Percentiles rank a stretch among this genome's conserved stretches.
Conservation (phyloP, 345 rosid genomes). For the Hevea brasiliensis region DNA sequence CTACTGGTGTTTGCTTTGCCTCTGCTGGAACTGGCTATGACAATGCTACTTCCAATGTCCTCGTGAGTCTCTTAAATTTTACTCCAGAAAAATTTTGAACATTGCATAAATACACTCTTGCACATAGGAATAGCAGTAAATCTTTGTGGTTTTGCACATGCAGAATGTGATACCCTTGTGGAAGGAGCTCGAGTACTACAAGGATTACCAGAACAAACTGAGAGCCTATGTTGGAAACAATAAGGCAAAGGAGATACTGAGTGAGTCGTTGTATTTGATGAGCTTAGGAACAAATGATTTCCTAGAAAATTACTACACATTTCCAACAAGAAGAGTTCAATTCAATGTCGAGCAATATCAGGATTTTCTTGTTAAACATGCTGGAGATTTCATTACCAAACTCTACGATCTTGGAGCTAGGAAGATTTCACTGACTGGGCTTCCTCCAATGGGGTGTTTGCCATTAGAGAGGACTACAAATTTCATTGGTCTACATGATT, state of each 20-base stretch:
- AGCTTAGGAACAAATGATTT: constrained; percentile 90
- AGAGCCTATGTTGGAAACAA: constrained; percentile 50
- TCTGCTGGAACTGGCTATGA: constrained; percentile 93
- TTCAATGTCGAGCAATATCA: constrained; percentile 53
- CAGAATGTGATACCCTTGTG: constrained; percentile 84
- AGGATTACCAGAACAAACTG: constrained; percentile 58
- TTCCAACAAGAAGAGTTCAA: constrained; percentile 40
- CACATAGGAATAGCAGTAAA: no score
- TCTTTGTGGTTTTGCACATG: neutral
- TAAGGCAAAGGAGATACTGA: constrained; percentile 47
- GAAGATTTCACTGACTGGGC: constrained; percentile 52
- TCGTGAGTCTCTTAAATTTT: constrained; percentile 50
- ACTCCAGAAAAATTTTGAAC: no score
- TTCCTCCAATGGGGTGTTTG: constrained; percentile 85
- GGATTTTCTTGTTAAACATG: constrained; percentile 52
- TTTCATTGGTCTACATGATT: constrained; percentile 40
- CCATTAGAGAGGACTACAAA: constrained; percentile 78
- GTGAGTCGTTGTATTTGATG: constrained; percentile 61
- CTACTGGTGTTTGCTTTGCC: constrained; percentile 85
- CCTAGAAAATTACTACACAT: constrained; percentile 65
- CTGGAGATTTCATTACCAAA: constrained; percentile 50
- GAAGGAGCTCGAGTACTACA: constrained; percentile 77
- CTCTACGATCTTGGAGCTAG: constrained; percentile 68
- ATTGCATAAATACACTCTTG: no score
- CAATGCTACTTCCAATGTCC: constrained; percentile 64